Conservation (phyloP, 2,329 filamentous ascomycete species). For the Calonectria pseudoreteaudii region DNA sequence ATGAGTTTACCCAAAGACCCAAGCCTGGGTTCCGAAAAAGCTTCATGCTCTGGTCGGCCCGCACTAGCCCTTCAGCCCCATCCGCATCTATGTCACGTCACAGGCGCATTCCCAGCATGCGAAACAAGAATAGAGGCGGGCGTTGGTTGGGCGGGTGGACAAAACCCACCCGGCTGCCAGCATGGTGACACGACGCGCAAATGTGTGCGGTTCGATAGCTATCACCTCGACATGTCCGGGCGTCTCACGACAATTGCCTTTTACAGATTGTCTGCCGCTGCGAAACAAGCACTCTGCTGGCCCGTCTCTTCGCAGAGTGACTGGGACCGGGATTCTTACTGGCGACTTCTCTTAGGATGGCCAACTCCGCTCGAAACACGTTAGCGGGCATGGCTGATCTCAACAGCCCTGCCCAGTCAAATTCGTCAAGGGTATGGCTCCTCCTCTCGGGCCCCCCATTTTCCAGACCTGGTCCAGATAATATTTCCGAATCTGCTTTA, state of each 20-base stretch:
- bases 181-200: background rate
- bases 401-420: conserved; percentile 51
- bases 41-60: conserved; percentile 31
- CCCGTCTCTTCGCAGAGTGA: conserved; percentile 30
- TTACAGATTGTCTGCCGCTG: conserved; percentile 29
- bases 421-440: conserved; percentile 52
- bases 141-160: background rate
- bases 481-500: conserved; percentile 64
- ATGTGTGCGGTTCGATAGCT: background rate
- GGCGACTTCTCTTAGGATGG: conserved; percentile 45
- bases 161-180: background rate
- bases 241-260: background rate
- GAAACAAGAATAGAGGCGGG: background rate
- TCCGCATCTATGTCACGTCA: background rate
- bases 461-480: conserved; percentile 57
- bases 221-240: background rate
- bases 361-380: conserved; percentile 55
- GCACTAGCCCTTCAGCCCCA: conserved; percentile 15
- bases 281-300: conserved; percentile 39
- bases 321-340: conserved; percentile 41
- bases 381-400: conserved; percentile 56
- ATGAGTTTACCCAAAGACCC: conserved; percentile 28
- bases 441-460: conserved; percentile 47
- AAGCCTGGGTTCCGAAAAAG: conserved; percentile 36
- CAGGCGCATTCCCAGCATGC: conserved; percentile 10